phyloP scores from a whole-genome alignment of 2,329 filamentous ascomycete species.

The Ustilaginoidea virens region DNA sequence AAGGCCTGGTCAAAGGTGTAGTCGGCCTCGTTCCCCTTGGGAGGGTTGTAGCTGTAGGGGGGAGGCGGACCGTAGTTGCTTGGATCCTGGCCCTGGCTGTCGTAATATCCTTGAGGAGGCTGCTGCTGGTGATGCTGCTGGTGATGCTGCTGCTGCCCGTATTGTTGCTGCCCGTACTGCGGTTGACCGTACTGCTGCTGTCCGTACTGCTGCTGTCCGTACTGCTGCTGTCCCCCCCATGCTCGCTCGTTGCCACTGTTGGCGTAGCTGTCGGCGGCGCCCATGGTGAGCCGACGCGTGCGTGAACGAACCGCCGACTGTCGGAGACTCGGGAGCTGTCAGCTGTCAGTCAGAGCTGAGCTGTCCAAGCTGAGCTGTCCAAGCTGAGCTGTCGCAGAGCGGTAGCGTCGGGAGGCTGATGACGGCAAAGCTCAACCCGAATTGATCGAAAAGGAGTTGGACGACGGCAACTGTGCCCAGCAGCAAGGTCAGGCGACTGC shows the following conservation, averaged over 20 bases:
- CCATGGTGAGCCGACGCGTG: no score
- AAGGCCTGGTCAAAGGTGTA: slow-evolving; percentile 65
- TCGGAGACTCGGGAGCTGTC: no score
- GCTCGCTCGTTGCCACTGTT: slow-evolving; percentile 10
- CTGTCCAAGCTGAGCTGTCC: no score
- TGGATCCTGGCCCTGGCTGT: slow-evolving; percentile 9
- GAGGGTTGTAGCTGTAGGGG: slow-evolving; percentile 20
- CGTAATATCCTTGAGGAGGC: slow-evolving; percentile 7
- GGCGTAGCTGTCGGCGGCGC: slow-evolving; percentile 19
- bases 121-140: slow-evolving; percentile 6
- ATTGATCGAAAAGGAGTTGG: no score
- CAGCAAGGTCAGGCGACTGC: no score
- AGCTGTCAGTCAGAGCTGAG: no score
- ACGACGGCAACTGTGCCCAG: no score
- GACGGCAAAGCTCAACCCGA: no score
- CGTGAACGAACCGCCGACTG: no score
- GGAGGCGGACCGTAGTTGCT: slow-evolving; percentile 14
- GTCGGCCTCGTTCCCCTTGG: slow-evolving; percentile 28
- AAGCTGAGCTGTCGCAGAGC: no score
- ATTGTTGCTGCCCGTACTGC: slow-evolving; percentile 3
- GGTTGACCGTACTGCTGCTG: slow-evolving; percentile 4
- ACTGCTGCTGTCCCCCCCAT: slow-evolving; percentile 7
- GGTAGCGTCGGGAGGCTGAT: no score
- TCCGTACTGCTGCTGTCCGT: slow-evolving; percentile 8
- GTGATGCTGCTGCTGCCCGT: slow-evolving; percentile 1